A percentile compares a stretch with the other conserved stretches of the same genome.
Conservation (phyloP, 2,329 filamentous ascomycete genomes). For the Cercospora sp. region DNA sequence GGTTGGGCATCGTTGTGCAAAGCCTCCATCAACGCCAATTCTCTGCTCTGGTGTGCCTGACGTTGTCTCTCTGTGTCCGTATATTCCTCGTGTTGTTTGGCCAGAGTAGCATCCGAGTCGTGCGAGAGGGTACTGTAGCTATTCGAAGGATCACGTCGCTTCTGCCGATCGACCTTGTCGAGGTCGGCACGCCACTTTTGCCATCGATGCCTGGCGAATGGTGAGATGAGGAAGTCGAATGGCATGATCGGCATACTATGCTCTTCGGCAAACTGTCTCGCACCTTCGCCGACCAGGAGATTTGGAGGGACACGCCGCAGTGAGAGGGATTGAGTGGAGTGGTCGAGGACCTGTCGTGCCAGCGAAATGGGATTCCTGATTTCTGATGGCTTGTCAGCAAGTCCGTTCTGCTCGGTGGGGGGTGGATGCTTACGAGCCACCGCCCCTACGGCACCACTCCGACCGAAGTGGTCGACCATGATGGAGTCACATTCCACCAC, state of each 20-base stretch:
- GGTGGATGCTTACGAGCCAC: constrained; percentile 70
- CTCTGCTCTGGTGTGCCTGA: constrained; percentile 42
- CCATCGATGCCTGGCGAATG: constrained; percentile 75
- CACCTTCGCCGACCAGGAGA: constrained; percentile 81
- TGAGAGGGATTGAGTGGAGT: constrained; percentile 73
- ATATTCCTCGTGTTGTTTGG: constrained; percentile 9
- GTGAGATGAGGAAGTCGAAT: constrained; percentile 77
- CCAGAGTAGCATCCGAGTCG: constrained; percentile 28
- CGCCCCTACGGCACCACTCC: constrained; percentile 90
- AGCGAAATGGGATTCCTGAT: constrained; percentile 90
- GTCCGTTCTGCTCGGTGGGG: neutral
- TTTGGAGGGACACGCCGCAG: constrained; percentile 90
- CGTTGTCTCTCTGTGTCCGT: constrained; percentile 30
- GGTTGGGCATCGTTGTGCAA: constrained; percentile 41
- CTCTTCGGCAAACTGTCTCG: constrained; percentile 79
- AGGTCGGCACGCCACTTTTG: constrained; percentile 74
- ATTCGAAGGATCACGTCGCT: constrained; percentile 33
- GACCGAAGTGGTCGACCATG: constrained; percentile 84
- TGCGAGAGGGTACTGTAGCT: constrained; percentile 20
- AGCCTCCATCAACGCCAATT: constrained; percentile 36
- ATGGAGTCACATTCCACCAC: constrained; percentile 93
- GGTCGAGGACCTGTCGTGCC: constrained; percentile 78
- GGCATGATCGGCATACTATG: constrained; percentile 72
- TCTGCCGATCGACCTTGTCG: constrained; percentile 58
- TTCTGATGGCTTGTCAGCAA: constrained; percentile 54